Conservation (phyloP, 2,329 filamentous ascomycete species). For the Colletotrichum sp. region DNA sequence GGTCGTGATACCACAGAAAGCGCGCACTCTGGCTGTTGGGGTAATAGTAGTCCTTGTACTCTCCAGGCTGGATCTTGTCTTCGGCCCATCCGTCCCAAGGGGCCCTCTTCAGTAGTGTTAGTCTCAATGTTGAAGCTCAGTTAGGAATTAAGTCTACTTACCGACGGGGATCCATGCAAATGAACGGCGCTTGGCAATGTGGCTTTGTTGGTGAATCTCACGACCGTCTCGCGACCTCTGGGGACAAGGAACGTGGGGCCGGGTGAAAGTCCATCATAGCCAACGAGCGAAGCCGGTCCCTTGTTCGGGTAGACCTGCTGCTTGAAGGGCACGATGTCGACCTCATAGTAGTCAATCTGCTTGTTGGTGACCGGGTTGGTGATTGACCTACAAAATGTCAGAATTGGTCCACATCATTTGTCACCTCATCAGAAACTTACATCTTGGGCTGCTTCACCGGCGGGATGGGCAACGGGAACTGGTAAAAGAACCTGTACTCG, state of each 20-base stretch:
- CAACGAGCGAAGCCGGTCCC: conserved; percentile 34
- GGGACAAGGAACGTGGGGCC: conserved; percentile 58
- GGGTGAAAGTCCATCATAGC: conserved; percentile 60
- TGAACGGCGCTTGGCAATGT: conserved; percentile 51
- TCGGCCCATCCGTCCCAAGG: conserved; percentile 53
- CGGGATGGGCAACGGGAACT: conserved; percentile 48
- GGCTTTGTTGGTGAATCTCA: conserved; percentile 58
- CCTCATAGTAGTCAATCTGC: conserved; percentile 35
- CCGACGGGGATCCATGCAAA: conserved; percentile 58
- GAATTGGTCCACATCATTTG: too few relatives aligned
- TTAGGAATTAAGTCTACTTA: conserved; percentile 29
- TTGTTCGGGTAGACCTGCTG: conserved; percentile 43
- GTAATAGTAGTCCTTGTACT: conserved; percentile 69
- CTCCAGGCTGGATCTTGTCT: conserved; percentile 52
- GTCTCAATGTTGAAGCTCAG: conserved; percentile 26
- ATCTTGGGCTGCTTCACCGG: conserved; percentile 44
- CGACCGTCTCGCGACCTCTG: conserved; percentile 55
- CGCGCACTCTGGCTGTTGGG: conserved; percentile 59
- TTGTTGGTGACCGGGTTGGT: conserved; percentile 32
- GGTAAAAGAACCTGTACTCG: conserved; percentile 40
- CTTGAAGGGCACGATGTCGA: background rate
- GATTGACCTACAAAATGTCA: background rate
- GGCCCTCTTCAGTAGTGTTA: conserved; percentile 13
- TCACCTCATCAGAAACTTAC: conserved; percentile 27
- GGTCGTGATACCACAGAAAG: conserved; percentile 63